phyloP scores from a whole-genome alignment of 345 rosid species.

The Geranium rotundifolium region DNA sequence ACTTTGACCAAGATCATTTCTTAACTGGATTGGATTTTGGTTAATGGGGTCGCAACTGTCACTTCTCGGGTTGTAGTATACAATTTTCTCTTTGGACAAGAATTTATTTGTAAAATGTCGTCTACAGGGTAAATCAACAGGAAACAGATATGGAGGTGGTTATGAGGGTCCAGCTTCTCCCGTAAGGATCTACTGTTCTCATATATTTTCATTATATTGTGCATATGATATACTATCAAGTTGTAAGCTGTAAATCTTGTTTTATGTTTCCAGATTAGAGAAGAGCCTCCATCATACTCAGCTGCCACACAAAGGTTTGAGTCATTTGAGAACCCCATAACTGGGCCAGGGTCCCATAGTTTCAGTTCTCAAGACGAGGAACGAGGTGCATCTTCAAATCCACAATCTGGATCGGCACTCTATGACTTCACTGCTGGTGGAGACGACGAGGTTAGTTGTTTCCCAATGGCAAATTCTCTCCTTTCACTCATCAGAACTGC shows the following conservation, averaged over 20 bases:
- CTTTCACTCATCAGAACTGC: too few relatives aligned
- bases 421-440: conserved; percentile 99
- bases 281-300: conserved; percentile 84
- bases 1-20: too few relatives aligned
- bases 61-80: not conserved
- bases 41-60: not conserved
- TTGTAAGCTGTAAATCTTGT: conserved; percentile 7
- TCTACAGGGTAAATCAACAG: conserved; percentile 50
- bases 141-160: conserved; percentile 35
- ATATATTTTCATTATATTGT: conserved; percentile 1
- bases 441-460: conserved; percentile 75
- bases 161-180: conserved; percentile 65
- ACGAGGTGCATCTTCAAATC: conserved; percentile 43
- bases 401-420: conserved; percentile 68
- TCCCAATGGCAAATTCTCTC: not conserved
- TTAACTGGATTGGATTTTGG: too few relatives aligned
- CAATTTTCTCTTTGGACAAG: not conserved
- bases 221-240: not conserved
- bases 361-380: conserved; percentile 59
- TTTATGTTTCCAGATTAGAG: conserved; percentile 47
- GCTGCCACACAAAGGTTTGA: conserved; percentile 41
- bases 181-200: conserved; percentile 29
- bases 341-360: conserved; percentile 48
- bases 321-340: conserved; percentile 74
- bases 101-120: conserved; percentile 6